A percentile compares a stretch with the other conserved stretches of the same genome.
These are phyloP conservation scores for Blastocrithidia nonstop DNA, from an alignment of 208 protist genomes.

Conservation along the genomic window DNA sequence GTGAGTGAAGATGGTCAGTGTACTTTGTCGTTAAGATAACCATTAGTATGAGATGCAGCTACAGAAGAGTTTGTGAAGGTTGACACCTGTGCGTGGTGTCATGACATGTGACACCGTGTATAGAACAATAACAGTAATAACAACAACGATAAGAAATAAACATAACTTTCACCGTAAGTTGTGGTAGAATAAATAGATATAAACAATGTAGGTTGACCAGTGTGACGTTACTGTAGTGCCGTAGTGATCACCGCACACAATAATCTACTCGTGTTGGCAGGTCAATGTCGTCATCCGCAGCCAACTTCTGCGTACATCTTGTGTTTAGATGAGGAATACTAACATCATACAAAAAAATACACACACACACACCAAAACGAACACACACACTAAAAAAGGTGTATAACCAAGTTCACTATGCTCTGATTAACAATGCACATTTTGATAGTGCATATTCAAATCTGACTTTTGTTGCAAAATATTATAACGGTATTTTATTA, in stretches of 20 bases:
- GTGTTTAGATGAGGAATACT: neutral
- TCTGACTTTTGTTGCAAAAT: too few relatives aligned
- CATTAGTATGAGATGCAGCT: too few relatives aligned
- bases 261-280: slow-evolving; percentile 36
- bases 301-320: slow-evolving; percentile 12
- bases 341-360: neutral
- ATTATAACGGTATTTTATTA: too few relatives aligned
- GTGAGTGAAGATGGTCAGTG: neutral
- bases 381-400: neutral
- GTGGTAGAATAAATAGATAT: too few relatives aligned
- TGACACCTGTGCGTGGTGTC: neutral
- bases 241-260: slow-evolving; percentile 10
- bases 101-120: too few relatives aligned
- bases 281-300: slow-evolving; percentile 55
- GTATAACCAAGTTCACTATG: too few relatives aligned
- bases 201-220: too few relatives aligned
- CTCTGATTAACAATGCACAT: too few relatives aligned
- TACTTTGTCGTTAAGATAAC: too few relatives aligned
- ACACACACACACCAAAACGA: neutral
- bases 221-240: slow-evolving; percentile 57
- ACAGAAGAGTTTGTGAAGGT: too few relatives aligned
- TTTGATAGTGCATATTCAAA: too few relatives aligned
- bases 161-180: too few relatives aligned
- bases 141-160: neutral
- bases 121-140: neutral